Base-by-base conservation (phyloP, 163 green algal species). In the Chloromonas sp. region DNA sequence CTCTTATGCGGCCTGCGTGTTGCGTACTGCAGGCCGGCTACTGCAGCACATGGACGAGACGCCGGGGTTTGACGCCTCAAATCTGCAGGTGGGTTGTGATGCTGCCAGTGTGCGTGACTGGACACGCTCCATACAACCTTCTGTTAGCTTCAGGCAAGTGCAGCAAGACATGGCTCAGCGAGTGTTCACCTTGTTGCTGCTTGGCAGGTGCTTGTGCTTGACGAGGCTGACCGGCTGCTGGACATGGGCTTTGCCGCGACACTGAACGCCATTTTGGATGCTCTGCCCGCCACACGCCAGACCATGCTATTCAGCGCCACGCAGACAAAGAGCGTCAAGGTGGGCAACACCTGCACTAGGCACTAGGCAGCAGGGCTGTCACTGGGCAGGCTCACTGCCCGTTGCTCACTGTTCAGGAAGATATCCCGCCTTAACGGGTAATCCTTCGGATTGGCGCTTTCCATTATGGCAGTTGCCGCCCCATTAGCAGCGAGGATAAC, bases 41-140 rank as follows among this genome's bases (percentile, higher is more conserved):
- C 90, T 99, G 84, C 97, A 99, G 89, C 97, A 99, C 93, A 98
- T 99, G 97, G 97, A 99, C 84, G 97, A 99, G 91, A 99, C 97
- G 11, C 94, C 97, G 0, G 95, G 95, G 70, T 99, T 99, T 88
- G 95, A 98, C 82, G 89, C 89, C 82, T 83, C 60, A 59, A 80
- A 90, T 1, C 85, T 99, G 87, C 92, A 96, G 88, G 86, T 92
- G 77, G 0, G 85, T 59, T 36, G 36, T 36, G 36, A 36, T 36
- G 36, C 36, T 36, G 36, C 36, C 36, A 36, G 57, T 84, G 8
- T 59, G n/a, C 66, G 66, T 11, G 66, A 5, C 11, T 74, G 66
- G 5, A 74, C 5, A 74, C 66, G 66, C 36, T 36, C 36, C 36
- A 36, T 36, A 36, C 36, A 36, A 36, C 36, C 36, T 36, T 36